phyloP scores from a whole-genome alignment of 2,329 filamentous ascomycete species.

The Aspergillus sp. region DNA sequence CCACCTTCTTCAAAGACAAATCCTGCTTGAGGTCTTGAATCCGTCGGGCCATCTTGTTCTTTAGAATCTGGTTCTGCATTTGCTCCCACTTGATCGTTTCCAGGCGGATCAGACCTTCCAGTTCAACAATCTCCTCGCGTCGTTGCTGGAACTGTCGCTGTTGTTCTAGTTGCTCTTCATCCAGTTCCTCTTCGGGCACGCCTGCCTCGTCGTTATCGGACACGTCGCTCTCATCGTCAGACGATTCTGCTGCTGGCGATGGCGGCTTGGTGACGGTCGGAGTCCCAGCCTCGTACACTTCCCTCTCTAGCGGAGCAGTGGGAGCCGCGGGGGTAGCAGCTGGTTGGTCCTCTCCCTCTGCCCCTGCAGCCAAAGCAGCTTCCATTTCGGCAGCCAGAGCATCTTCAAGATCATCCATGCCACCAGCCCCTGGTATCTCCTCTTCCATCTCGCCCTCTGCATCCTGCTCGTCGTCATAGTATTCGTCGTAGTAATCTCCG shows the following conservation, averaged over 20 bases:
- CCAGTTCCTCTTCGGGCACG: slow-evolving; percentile 30
- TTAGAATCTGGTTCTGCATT: slow-evolving; percentile 33
- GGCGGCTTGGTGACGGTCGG: slow-evolving; percentile 25
- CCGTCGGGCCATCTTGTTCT: slow-evolving; percentile 37
- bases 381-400: slow-evolving; percentile 39
- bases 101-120: slow-evolving; percentile 32
- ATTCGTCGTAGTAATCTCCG: slow-evolving; percentile 36
- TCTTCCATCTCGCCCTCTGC: slow-evolving; percentile 43
- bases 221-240: slow-evolving; percentile 35
- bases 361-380: slow-evolving; percentile 32
- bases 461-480: slow-evolving; percentile 41
- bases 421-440: slow-evolving; percentile 27
- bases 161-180: slow-evolving; percentile 37
- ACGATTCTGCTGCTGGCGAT: slow-evolving; percentile 30
- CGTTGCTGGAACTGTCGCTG: slow-evolving; percentile 37
- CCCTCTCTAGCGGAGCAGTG: slow-evolving; percentile 9
- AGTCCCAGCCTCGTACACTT: slow-evolving; percentile 23
- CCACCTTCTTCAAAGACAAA: slow-evolving; percentile 37
- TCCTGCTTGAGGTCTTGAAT: slow-evolving; percentile 39
- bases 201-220: slow-evolving; percentile 29
- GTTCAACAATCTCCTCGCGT: slow-evolving; percentile 37
- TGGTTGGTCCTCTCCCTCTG: slow-evolving; percentile 16
- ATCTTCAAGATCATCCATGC: slow-evolving; percentile 33
- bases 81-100: slow-evolving; percentile 35
- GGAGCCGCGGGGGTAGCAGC: slow-evolving; percentile 15